These are phyloP conservation scores for Fraxinus albicans DNA, from an alignment of 305 asterid genomes.

Conservation along the genomic window DNA sequence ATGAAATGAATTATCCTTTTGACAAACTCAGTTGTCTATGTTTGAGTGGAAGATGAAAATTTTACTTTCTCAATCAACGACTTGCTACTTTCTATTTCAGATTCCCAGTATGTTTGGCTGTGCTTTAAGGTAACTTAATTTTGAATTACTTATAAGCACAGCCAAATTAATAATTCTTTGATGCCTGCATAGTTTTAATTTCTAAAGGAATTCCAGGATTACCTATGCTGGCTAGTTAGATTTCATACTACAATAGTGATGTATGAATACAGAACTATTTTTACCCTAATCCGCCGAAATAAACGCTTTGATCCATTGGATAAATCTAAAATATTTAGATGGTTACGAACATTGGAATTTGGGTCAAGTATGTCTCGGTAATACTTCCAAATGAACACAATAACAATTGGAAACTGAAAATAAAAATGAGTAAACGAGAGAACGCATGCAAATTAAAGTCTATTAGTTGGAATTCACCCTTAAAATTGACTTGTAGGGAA, in stretches of 20 bases:
- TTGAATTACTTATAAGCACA: background rate
- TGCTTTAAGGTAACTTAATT: background rate
- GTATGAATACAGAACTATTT: background rate
- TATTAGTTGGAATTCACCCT: background rate
- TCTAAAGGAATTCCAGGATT: background rate
- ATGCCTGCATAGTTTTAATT: background rate
- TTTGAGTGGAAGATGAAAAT: constrained; percentile 29
- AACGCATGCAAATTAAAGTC: background rate
- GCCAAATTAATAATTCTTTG: background rate
- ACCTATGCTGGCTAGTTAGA: background rate
- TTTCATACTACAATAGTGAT: background rate
- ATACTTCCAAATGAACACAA: background rate
- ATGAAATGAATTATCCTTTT: constrained; percentile 24
- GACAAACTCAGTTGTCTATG: constrained; percentile 32
- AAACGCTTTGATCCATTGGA: background rate
- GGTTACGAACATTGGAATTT: background rate
- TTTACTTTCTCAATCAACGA: constrained; percentile 24
- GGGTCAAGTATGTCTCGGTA: background rate
- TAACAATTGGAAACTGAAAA: background rate
- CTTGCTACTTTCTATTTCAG: background rate
- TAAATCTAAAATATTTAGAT: background rate
- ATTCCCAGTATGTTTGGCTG: background rate
- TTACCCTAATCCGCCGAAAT: background rate
- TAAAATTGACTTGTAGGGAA: background rate
- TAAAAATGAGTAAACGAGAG: background rate